phyloP scores from a whole-genome alignment of 106 monocot genomes.

The Acorus calamus region DNA sequence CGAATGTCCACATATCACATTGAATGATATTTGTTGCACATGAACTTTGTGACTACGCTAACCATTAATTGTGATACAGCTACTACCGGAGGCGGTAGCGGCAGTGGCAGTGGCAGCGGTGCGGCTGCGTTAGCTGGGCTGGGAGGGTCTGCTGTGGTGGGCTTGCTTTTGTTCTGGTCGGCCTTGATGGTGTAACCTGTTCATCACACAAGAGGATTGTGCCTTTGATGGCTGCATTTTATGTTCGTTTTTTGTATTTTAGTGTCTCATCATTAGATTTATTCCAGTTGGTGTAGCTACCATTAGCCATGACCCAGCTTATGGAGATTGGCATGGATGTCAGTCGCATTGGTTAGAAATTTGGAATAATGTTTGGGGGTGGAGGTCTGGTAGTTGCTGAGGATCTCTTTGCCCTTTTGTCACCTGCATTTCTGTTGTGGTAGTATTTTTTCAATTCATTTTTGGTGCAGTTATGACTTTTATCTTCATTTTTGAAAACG shows the following conservation, averaged over 20 bases:
- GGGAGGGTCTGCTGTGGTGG: slow-evolving; percentile 4
- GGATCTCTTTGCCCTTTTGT: too few relatives aligned
- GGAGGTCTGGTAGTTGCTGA: too few relatives aligned
- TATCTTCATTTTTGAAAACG: too few relatives aligned
- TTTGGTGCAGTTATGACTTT: too few relatives aligned
- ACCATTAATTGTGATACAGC: slow-evolving; percentile 1
- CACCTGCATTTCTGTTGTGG: too few relatives aligned
- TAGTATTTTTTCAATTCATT: too few relatives aligned
- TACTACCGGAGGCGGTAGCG: slow-evolving; percentile 1
- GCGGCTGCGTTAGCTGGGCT: background rate
- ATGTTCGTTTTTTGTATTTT: background rate
- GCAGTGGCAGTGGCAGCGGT: background rate
- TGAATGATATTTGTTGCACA: background rate
- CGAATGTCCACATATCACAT: too few relatives aligned
- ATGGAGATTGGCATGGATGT: too few relatives aligned
- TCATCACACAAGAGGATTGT: background rate
- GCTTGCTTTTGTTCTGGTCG: slow-evolving; percentile 11
- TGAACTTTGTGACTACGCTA: background rate
- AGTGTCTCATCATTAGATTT: background rate
- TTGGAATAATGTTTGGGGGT: too few relatives aligned
- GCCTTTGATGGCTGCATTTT: background rate
- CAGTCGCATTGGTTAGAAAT: too few relatives aligned
- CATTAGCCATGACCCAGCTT: too few relatives aligned
- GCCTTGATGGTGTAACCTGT: slow-evolving; percentile 2
- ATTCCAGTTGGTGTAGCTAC: background rate